These are phyloP conservation scores for Brassica incana DNA, from an alignment of 345 rosid genomes.

Conservation along the genomic window DNA sequence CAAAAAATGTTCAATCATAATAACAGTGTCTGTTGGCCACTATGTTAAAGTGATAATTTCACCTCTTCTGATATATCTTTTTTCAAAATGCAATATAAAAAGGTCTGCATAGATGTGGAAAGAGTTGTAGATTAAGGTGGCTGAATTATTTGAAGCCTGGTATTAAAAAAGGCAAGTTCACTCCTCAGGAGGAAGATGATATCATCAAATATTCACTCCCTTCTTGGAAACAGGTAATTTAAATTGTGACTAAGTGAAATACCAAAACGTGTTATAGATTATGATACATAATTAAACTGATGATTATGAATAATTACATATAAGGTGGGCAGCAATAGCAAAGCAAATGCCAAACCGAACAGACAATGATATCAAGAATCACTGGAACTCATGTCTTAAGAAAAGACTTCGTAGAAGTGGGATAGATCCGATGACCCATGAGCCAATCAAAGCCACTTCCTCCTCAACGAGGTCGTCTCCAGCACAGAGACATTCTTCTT, in stretches of 20 bases:
- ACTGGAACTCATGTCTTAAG: constrained; percentile 42
- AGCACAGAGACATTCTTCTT: constrained; percentile 1
- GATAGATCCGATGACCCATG: constrained; percentile 36
- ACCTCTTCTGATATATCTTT: background rate
- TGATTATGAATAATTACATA: background rate
- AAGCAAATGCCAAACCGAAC: constrained; percentile 38
- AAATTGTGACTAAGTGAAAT: too few species aligned
- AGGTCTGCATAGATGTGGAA: constrained; percentile 41
- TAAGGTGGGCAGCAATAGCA: constrained; percentile 44
- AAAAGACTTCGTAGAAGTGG: constrained; percentile 35
- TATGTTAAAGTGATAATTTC: background rate
- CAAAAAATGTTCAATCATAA: background rate
- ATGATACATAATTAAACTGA: background rate
- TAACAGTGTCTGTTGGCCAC: constrained; percentile 9
- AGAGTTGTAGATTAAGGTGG: constrained; percentile 41
- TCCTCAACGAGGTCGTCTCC: constrained; percentile 23
- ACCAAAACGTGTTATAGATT: background rate
- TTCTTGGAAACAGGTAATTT: constrained; percentile 36
- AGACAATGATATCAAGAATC: constrained; percentile 43
- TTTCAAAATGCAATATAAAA: background rate
- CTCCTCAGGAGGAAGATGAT: constrained; percentile 31
- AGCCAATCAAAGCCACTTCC: constrained; percentile 14
- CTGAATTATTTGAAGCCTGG: constrained; percentile 40
- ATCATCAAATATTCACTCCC: constrained; percentile 28
- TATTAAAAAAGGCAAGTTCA: constrained; percentile 38